Evolutionary conservation across 2,329 filamentous ascomycete genomes (phyloP).

Genomic region (Penicillium sp.): DNA sequence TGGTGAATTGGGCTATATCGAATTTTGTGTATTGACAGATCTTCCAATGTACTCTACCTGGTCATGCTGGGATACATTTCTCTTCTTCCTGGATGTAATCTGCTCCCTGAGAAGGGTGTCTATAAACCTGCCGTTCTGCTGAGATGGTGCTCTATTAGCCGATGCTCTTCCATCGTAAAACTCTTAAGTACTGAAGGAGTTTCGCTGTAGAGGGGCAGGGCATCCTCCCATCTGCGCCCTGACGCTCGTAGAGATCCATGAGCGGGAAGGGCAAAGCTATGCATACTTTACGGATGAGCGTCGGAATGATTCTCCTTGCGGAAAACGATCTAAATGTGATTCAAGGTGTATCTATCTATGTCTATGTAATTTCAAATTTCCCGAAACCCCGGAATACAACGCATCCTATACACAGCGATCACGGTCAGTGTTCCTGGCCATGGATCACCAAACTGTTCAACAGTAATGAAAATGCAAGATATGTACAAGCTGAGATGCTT

Average conservation of each 20-base stretch:
- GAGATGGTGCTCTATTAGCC: constrained; percentile 13
- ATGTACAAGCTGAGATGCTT: constrained; percentile 20
- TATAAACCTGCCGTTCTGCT: constrained; percentile 29
- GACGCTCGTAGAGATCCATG: background rate
- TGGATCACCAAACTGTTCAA: constrained; percentile 3
- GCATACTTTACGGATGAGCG: background rate
- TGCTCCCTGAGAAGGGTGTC: constrained; percentile 24
- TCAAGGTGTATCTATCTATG: constrained; percentile 22
- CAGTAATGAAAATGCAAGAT: constrained; percentile 17
- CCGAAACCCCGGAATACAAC: constrained; percentile 7
- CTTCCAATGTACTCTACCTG: constrained; percentile 40
- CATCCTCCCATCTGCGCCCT: background rate
- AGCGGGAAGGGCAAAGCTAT: background rate
- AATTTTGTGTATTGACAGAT: constrained; percentile 29
- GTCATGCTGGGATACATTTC: constrained; percentile 30
- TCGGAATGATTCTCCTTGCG: constrained; percentile 8
- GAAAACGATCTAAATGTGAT: constrained; percentile 14
- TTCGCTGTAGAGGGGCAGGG: too few relatives aligned
- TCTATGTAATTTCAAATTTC: constrained; percentile 18
- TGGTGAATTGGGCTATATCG: constrained; percentile 26
- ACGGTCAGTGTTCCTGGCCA: background rate
- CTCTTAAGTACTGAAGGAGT: too few relatives aligned
- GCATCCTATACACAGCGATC: constrained; percentile 9
- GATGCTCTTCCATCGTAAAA: background rate
- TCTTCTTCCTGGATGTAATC: constrained; percentile 20